Evolutionary conservation across 148 eudicot genomes (phyloP), one percentile per base, ranked within the genome.

Genomic region (Talinum fruticosum): DNA sequence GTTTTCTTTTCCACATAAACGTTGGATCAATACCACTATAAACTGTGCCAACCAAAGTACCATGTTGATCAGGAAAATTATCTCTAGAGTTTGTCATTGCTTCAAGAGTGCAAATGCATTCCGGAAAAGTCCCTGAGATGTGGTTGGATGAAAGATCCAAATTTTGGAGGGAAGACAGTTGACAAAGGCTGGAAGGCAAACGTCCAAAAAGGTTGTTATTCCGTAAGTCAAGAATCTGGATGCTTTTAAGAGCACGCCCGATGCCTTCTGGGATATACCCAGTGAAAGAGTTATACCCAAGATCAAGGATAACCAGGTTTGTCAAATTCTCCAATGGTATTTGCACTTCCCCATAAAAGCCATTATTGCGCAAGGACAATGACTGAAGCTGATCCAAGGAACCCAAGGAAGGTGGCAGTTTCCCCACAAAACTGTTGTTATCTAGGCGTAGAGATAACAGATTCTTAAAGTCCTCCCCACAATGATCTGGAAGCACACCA

Each of bases 41-140:
- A 3, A 47, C 19, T 16, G 6, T 19, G 2, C 59, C 21, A 2
- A 6, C 15, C 16, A 5, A 37, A 10, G 23, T 6, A 16, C 21
- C 21, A 21, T 6, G 14, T 28, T 34, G 34, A 6, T 6, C 59
- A 19, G 26, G 19, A 4, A 21, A 37, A 37, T 37, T 53, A 19
- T 24, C 15, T 3, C 1, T 8, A 13, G 19, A 10, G 8, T 36
- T 28, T 24, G 24, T 36, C 82, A 80, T 59, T 24, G 38, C 28
- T 41, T 36, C 44, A 14, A 80, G 61, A 68, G 69, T 68, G 18
- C 45, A n/a, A 38, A 80, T 53, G 82, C 82, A 79, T 10, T 69
- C 26, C 6, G 65, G 78, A 26, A 80, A 69, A 1, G 16, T 41
- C 19, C 82, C 82, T 16, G 75, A 80, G 53, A 80, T 59, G 36